phyloP scores from a whole-genome alignment of 2,329 filamentous ascomycete species.

The Emmonsiellopsis sp. region DNA sequence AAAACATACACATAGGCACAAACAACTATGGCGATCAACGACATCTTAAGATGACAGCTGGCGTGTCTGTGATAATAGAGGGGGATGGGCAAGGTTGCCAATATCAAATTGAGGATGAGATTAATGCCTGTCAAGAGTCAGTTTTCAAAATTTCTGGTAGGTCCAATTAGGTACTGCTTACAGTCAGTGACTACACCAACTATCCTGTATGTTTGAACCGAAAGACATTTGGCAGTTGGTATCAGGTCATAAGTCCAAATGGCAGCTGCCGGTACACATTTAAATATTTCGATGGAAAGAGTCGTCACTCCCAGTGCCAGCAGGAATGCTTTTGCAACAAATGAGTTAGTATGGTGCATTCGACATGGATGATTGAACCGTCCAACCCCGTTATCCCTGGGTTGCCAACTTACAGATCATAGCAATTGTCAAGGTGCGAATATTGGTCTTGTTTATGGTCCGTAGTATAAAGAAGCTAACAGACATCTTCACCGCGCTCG shows the following conservation, averaged over 20 bases:
- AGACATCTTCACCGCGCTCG: slow-evolving; percentile 41
- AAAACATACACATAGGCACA: slow-evolving; percentile 34
- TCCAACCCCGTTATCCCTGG: neutral
- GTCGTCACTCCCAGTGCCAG: slow-evolving; percentile 35
- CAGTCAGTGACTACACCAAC: slow-evolving; percentile 40
- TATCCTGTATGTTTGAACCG: slow-evolving; percentile 29
- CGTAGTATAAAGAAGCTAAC: slow-evolving; percentile 39
- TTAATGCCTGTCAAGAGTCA: slow-evolving; percentile 21
- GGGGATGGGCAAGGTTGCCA: slow-evolving; percentile 35
- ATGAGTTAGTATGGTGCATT: neutral
- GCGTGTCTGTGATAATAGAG: slow-evolving; percentile 37
- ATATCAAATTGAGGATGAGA: slow-evolving; percentile 31
- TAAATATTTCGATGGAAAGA: slow-evolving; percentile 39
- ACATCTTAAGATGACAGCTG: slow-evolving; percentile 29
- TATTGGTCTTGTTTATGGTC: slow-evolving; percentile 30
- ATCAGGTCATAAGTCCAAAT: slow-evolving; percentile 34
- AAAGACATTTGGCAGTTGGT: slow-evolving; percentile 37
- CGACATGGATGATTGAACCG: neutral
- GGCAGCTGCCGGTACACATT: slow-evolving; percentile 38
- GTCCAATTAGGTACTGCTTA: neutral
- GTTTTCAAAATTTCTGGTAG: neutral
- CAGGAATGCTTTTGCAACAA: slow-evolving; percentile 30
- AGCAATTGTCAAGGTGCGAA: slow-evolving; percentile 34
- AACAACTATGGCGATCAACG: slow-evolving; percentile 34
- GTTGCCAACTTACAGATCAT: slow-evolving; percentile 30